These are phyloP conservation scores for Irpex sp. DNA, from an alignment of 1,284 basidiomycete species.

Conservation along the genomic window DNA sequence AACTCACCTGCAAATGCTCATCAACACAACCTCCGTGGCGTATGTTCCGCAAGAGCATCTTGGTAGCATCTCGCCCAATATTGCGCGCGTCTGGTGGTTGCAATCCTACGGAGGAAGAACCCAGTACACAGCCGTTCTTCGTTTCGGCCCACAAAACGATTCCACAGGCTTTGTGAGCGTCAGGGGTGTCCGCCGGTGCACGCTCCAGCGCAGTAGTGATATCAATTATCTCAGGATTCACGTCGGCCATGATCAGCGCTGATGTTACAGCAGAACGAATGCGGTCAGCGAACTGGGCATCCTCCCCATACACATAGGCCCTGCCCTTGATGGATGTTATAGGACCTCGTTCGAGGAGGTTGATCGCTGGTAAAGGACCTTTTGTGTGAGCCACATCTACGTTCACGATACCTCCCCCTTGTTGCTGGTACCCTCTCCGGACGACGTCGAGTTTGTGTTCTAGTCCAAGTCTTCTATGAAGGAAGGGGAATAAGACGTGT, in stretches of 20 bases:
- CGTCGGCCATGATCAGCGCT: slow-evolving; percentile 30
- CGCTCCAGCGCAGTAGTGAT: slow-evolving; percentile 41
- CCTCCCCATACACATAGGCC: slow-evolving; percentile 62
- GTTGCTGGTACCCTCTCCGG: slow-evolving; percentile 64
- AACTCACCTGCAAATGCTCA: slow-evolving; percentile 50
- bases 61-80: slow-evolving; percentile 56
- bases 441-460: slow-evolving; percentile 40
- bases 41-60: slow-evolving; percentile 50
- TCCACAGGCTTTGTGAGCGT: slow-evolving; percentile 57
- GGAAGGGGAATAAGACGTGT: slow-evolving; percentile 62
- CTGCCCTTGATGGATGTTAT: slow-evolving; percentile 48
- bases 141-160: slow-evolving; percentile 72
- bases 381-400: slow-evolving; percentile 38
- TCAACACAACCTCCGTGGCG: slow-evolving; percentile 65
- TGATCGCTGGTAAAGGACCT: slow-evolving; percentile 43
- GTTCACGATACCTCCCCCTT: slow-evolving; percentile 60
- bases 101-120: slow-evolving; percentile 57
- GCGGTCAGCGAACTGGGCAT: slow-evolving; percentile 42
- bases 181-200: slow-evolving; percentile 33
- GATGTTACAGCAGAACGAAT: slow-evolving; percentile 51
- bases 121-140: slow-evolving; percentile 57
- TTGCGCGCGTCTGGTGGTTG: slow-evolving; percentile 28
- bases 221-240: slow-evolving; percentile 33
- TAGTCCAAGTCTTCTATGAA: slow-evolving; percentile 51
- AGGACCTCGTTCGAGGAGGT: slow-evolving; percentile 49